Base-by-base conservation (phyloP, 2,329 filamentous ascomycete species). In the Hypoxylon sp. region DNA sequence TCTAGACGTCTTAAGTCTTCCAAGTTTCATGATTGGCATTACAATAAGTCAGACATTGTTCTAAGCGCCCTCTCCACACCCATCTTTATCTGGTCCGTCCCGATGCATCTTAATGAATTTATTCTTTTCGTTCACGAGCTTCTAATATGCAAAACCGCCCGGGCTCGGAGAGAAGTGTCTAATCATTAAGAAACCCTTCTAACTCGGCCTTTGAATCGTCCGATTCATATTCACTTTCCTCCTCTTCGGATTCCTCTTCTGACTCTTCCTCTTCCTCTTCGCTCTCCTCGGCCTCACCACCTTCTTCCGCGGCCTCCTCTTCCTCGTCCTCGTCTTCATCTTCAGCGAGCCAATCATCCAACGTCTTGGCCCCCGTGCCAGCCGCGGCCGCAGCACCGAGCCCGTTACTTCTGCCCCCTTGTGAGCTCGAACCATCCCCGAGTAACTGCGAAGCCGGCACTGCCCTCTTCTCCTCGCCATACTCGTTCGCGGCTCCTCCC, bases 341-440 rank as follows among this genome's bases (percentile, higher is more conserved):
- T 72, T 93, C 91, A 4, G 90, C 93, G 59, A 98, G 82, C 94
- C 95, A 98, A 75, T 97, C 93, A 79, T 98, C 93, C 65, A 99
- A 80, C 19, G 90, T 92, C 84, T 97, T 97, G 41, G 87, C 87
- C 53, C 84, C 84, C 1, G 82, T 75, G 10, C 78, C 82, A 50
- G 88, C 88, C 4, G 79, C 77, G 22, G 72, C 64, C 20, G 68
- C 77, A 15, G 72, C 62, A 13, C 68, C 64, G 13, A 78, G 67
- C 0, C 80, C 86, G 72, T 89, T 89, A 13, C 79, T 77, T 70
- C 79, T 85, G 39, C 75, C 78, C 7, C 77, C 78, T 19, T 60
- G 63, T 20, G 69, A 68, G 7, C 72, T 63, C 17, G 75, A 74
- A 59, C 77, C 86, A 20, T 85, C 85, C 68, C 92, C 90, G 44